Evolutionary conservation across 495 filamentous ascomycete species (phyloP).

Genomic region (Xylona heveae): DNA sequence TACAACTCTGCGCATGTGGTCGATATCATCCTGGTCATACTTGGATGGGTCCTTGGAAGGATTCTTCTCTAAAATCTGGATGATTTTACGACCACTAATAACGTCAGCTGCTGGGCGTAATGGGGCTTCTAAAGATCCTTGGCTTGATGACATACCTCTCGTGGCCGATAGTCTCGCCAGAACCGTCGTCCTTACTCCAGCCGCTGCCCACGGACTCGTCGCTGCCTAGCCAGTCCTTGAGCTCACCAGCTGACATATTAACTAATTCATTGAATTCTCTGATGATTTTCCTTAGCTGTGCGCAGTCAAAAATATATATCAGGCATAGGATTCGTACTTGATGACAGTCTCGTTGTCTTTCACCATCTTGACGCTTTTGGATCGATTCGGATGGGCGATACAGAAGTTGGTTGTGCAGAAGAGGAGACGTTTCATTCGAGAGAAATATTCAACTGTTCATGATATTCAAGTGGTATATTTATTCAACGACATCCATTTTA

Average conservation of each 20-base stretch:
- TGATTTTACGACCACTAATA: constrained; percentile 36
- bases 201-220: constrained; percentile 31
- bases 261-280: constrained; percentile 49
- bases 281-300: constrained; percentile 3
- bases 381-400: too few species aligned
- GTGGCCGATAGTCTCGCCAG: constrained; percentile 41
- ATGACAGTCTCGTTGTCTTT: constrained; percentile 35
- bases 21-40: constrained; percentile 33
- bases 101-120: not conserved
- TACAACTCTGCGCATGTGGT: constrained; percentile 45
- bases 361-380: constrained; percentile 27
- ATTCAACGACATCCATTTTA: too few species aligned
- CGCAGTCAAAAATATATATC: constrained; percentile 2
- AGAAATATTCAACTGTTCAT: too few species aligned
- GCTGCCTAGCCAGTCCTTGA: constrained; percentile 37
- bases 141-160: constrained; percentile 23
- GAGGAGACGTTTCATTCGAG: too few species aligned
- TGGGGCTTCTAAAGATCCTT: not conserved
- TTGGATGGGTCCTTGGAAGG: constrained; percentile 28
- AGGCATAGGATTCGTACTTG: constrained; percentile 15
- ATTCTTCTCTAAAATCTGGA: constrained; percentile 39
- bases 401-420: too few species aligned
- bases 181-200: constrained; percentile 32
- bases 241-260: constrained; percentile 40
- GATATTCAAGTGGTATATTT: too few species aligned